Evolutionary conservation across 2,329 filamentous ascomycete genomes (phyloP).

Genomic region (Albifimbria verrucaria): DNA sequence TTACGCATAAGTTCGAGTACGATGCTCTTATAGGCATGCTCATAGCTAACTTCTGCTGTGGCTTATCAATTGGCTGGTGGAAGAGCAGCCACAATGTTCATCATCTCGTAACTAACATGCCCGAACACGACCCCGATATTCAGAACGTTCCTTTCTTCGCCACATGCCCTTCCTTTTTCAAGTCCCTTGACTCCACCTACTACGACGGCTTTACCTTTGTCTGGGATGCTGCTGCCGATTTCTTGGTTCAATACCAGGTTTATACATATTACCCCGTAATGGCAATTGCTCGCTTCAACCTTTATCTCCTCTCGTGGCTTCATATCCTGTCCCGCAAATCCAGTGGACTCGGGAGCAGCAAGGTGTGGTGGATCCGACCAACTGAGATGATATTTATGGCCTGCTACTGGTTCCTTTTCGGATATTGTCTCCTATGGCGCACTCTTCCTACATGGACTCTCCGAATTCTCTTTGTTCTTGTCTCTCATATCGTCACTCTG

Average conservation of each 20-base stretch:
- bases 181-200: constrained; percentile 60
- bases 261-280: constrained; percentile 69
- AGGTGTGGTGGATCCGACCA: constrained; percentile 66
- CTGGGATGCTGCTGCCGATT: constrained; percentile 59
- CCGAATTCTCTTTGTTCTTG: constrained; percentile 59
- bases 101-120: constrained; percentile 63
- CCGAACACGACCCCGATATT: constrained; percentile 57
- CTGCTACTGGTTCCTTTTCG: constrained; percentile 68
- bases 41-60: constrained; percentile 63
- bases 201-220: constrained; percentile 63
- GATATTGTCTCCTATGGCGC: constrained; percentile 61
- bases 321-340: constrained; percentile 58
- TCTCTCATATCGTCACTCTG: constrained; percentile 64
- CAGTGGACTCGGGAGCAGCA: constrained; percentile 50
- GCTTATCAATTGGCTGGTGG: constrained; percentile 66
- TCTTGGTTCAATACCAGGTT: constrained; percentile 58
- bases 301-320: constrained; percentile 65
- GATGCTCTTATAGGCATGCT: constrained; percentile 62
- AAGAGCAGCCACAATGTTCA: constrained; percentile 68
- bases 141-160: constrained; percentile 70
- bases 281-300: constrained; percentile 67
- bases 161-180: constrained; percentile 62
- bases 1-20: constrained; percentile 54
- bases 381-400: constrained; percentile 60
- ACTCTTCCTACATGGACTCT: constrained; percentile 54